These are phyloP conservation scores for Ophiocordyceps australis DNA, from an alignment of 2,329 filamentous ascomycete genomes.

Conservation along the genomic window DNA sequence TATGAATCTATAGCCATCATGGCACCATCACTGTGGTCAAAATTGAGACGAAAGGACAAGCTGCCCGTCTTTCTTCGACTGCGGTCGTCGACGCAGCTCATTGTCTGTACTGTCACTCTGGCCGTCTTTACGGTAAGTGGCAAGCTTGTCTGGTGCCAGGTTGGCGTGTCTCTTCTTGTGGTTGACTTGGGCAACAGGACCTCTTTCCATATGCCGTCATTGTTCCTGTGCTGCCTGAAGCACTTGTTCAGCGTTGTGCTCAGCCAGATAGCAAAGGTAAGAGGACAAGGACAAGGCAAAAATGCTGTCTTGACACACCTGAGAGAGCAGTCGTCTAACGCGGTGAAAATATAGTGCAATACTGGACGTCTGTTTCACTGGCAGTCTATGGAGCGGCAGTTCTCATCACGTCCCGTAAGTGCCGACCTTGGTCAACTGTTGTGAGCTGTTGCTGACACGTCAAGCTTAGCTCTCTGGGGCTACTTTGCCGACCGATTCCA, in stretches of 20 bases:
- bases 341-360: conserved; percentile 8
- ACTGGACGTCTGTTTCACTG: conserved; percentile 16
- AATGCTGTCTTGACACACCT: too few relatives aligned
- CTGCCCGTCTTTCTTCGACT: conserved; percentile 10
- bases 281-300: too few relatives aligned
- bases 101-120: conserved; percentile 13
- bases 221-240: conserved; percentile 14
- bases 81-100: conserved; percentile 13
- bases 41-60: conserved; percentile 5
- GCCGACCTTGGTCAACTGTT: neutral
- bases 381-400: conserved; percentile 14
- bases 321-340: neutral
- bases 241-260: conserved; percentile 12
- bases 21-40: conserved; percentile 4
- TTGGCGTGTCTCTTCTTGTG: too few relatives aligned
- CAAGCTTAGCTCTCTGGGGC: conserved; percentile 14
- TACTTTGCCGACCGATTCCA: conserved; percentile 15
- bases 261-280: too few relatives aligned
- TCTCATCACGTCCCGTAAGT: conserved; percentile 12
- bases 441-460: neutral
- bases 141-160: neutral
- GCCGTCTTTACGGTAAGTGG: conserved; percentile 14
- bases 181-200: too few relatives aligned
- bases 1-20: too few relatives aligned
- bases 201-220: conserved; percentile 16